Percentiles rank a stretch among this genome's conserved stretches.
phyloP scores from a whole-genome alignment of 176 grass and related monocot genomes.

The Ampelocalamus luodianensis region DNA sequence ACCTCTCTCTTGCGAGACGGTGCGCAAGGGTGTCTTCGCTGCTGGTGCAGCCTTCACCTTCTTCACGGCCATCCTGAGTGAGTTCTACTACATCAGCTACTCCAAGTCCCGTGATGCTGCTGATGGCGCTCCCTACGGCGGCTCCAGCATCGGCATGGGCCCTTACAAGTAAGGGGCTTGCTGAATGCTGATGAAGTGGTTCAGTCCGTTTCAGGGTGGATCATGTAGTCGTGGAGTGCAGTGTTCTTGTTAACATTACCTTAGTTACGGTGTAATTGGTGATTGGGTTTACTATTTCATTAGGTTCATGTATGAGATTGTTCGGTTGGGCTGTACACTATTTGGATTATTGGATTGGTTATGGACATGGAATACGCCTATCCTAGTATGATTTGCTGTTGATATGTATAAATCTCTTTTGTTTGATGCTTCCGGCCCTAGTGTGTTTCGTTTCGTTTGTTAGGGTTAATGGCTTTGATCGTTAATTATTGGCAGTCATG shows the following conservation, averaged over 20 bases:
- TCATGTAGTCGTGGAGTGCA: background rate
- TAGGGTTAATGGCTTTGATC: no score
- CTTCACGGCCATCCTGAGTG: slow-evolving; percentile 82
- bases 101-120: slow-evolving; percentile 58
- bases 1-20: slow-evolving; percentile 65
- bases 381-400: slow-evolving; percentile 33
- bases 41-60: slow-evolving; percentile 87
- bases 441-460: background rate
- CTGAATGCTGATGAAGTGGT: slow-evolving; percentile 17
- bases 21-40: slow-evolving; percentile 88
- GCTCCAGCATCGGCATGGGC: slow-evolving; percentile 73
- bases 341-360: slow-evolving; percentile 46
- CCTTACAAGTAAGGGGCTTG: slow-evolving; percentile 59
- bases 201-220: slow-evolving; percentile 39
- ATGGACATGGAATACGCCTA: slow-evolving; percentile 36
- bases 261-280: slow-evolving; percentile 59
- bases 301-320: slow-evolving; percentile 46
- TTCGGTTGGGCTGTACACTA: slow-evolving; percentile 42
- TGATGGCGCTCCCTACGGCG: slow-evolving; percentile 48
- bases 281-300: slow-evolving; percentile 33
- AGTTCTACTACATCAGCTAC: slow-evolving; percentile 80
- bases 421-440: background rate
- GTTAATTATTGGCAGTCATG: no score
- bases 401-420: background rate
- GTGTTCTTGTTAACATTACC: slow-evolving; percentile 49